Base-by-base conservation (phyloP, 306 rosid genomes). In the Fagus sylvatica region DNA sequence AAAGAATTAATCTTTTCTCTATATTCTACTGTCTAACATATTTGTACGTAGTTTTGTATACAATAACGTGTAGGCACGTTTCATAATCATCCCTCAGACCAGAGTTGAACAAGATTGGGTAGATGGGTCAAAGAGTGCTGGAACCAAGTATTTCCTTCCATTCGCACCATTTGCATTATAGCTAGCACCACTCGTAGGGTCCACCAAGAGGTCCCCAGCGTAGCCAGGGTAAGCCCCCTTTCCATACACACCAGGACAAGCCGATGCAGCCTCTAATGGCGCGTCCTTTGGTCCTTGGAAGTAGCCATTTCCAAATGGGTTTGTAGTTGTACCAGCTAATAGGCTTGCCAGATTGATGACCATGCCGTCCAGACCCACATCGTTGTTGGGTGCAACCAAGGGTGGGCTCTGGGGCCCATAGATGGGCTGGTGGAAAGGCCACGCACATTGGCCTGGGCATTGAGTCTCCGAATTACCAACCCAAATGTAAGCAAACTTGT, bases 221-320 rank as follows among this genome's bases (percentile, higher is more conserved):
- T 91, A 87, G n/a, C 93, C 93, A 13, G 92, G 92, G 34, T 87
- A 91, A 30, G 97, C 89, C 2, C 93, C 93, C 49, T 88, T 89
- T 0, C 84, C 93, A 41, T 86, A 91, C 49, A 91, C 83, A 32
- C 93, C 93, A 0, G 90, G 83, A 68, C 93, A 91, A 2, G 97
- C 88, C 0, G 92, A 86, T 0, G 89, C 81, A 42, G 89, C 97
- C 75, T 91, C 93, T 0, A 91, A 49, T 0, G 93, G 92, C 4
- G 92, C 89, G 49, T 83, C 97, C 0, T 81, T 76, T 0, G 92
- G 77, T 5, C 97, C 97, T 67, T 89, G 93, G 46, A 75, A 91
- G 72, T 49, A 91, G 1, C 97, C 97, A 16, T 88, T 88, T 75
- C 97, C 92, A 12, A 87, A 91, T 0, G 93, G 92, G 70, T 91